Evolutionary conservation across 1,284 basidiomycete genomes (phyloP).

Genomic region (Coniferiporia sulphurascens): DNA sequence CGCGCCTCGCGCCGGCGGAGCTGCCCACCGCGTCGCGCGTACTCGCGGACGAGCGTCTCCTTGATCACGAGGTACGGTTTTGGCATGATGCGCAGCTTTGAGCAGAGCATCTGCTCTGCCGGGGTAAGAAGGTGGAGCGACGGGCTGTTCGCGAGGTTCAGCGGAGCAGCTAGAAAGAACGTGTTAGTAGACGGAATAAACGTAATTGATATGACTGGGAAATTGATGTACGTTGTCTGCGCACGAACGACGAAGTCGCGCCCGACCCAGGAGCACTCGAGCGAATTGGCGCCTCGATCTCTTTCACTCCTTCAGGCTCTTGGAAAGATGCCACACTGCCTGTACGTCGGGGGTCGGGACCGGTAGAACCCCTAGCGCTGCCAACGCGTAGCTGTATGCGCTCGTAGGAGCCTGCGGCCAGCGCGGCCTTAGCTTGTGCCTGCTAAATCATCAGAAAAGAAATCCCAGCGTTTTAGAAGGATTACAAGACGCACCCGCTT

Average conservation of each 20-base stretch:
- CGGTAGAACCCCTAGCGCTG: conserved; percentile 49
- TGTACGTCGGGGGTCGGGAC: conserved; percentile 47
- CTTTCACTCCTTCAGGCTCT: conserved; percentile 48
- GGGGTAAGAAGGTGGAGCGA: conserved; percentile 83
- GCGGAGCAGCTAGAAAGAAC: conserved; percentile 52
- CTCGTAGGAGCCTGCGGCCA: conserved; percentile 51
- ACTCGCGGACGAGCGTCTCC: conserved; percentile 87
- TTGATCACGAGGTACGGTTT: conserved; percentile 92
- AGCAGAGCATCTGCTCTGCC: conserved; percentile 86
- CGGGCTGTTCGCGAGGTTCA: conserved; percentile 84
- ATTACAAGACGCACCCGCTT: conserved; percentile 54
- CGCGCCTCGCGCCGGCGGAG: conserved; percentile 81
- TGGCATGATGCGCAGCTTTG: conserved; percentile 81
- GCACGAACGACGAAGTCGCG: conserved; percentile 40
- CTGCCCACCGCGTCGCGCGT: conserved; percentile 82
- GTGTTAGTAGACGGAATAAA: conserved; percentile 2
- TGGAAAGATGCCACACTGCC: conserved; percentile 32
- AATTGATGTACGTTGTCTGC: conserved; percentile 5
- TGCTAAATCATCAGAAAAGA: conserved; percentile 27
- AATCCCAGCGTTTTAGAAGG: conserved; percentile 7
- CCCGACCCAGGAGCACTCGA: conserved; percentile 38
- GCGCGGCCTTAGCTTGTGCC: conserved; percentile 53
- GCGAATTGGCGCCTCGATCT: conserved; percentile 40
- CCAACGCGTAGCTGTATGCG: conserved; percentile 42
- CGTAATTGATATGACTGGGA: neutral